Evolutionary conservation across 306 rosid genomes (phyloP), one percentile per base, ranked within the genome.

Genomic region (Malus orientalis): DNA sequence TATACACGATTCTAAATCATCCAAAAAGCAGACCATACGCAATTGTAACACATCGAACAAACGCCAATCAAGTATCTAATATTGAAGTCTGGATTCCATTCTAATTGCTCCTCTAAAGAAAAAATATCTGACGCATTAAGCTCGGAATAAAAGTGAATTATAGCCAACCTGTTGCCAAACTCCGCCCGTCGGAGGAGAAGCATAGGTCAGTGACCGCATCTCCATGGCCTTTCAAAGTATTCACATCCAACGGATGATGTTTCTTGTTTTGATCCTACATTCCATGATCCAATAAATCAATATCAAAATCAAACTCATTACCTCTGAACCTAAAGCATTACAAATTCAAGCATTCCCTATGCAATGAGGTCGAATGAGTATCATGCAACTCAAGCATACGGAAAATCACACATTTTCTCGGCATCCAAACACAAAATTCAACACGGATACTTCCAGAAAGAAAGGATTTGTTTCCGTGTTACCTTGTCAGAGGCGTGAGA

Each of bases 221-320:
- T 60, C 94, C 97, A 27, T 96, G 99, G 67, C 99, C 99, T 85
- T 96, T 96, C 93, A 96, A 74, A 47, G 99, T 92, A 79, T 96
- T 96, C 89, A 96, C 82, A 88, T 96, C 99, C 87, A 96, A 86
- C 1, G 93, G 93, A 86, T 96, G 99, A 78, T 96, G 99, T 36
- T 90, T 87, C 89, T 89, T 95, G 91, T 70, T 87, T 81, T 86
- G 98, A 79, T 95, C 98, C 98, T 93, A 53, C 51, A 79, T 82
- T 83, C 44, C 79, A 67, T 19, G 33, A 69, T 63, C 77, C 57
- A 82, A 84, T 54, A 79, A 58, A 67, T 22, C 32, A 62, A 42
- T 30, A 20, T 42, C 59, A 74, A 66, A 59, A 29, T 18, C 49
- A 73, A 59, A 59, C 19, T 9, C 69, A 73, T 23, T 16, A 36